Evolutionary conservation across 495 filamentous ascomycete species (phyloP), one percentile per base, ranked within the genome.

Genomic region (Tetracladium marchalianum): DNA sequence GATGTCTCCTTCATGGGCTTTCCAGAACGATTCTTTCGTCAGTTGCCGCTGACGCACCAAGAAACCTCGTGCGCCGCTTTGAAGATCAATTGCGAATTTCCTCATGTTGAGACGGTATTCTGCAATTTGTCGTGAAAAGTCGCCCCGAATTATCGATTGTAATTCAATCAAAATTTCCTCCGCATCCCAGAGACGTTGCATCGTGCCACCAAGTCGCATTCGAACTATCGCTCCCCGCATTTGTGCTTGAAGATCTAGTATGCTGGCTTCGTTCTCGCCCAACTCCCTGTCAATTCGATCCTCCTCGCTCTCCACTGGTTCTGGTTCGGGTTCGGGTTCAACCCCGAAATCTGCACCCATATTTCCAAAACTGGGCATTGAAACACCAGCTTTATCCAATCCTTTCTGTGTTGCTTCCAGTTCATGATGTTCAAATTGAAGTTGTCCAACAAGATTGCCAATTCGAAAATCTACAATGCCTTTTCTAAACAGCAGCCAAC

Each of bases 381-480:
- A 94, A 37, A 90, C 77, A 15, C 93, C 93, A 17, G 93, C 77
- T 62, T 87, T 93, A 64, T 99, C 93, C 18, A 99, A 78, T 13
- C 90, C 93, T 61, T 94, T 95, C 57, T 97, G 93, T 64, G 82
- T 95, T 52, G 85, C 85, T 64, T 99, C 93, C 31, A 99, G 77
- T 61, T 99, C 93, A 65, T 94, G 88, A 62, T 96, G 87, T 53
- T 94, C 94, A 55, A 99, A 99, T 60, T 97, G 86, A 12, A 99
- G 73, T 60, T 97, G 89, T 22, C 93, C 93, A 49, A 99, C 88
- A 37, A 99, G 73, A 57, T 99, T 99, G n/a, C 90, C 93, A 63
- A 99, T 97, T 9, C 90, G 80, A 65, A 97, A 96, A 54, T 87
- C 84, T 19, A 96, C 81, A 38, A 99, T 84, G 0, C 90, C 90